Percentiles rank a stretch among this genome's conserved stretches.
Conservation (phyloP, 805 yeast species). For the Barnettozyma siamensis region DNA sequence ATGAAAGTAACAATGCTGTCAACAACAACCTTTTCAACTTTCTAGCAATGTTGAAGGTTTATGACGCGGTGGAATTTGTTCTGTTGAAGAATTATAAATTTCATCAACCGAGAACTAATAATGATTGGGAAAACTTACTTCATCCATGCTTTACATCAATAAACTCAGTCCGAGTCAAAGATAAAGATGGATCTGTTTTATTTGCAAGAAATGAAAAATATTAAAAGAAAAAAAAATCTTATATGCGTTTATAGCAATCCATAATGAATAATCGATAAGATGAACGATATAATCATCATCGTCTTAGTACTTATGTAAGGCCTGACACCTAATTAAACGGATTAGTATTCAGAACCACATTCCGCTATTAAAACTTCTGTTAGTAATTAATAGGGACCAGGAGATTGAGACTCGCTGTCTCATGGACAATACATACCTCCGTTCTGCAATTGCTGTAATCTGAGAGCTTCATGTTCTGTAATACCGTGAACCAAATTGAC, state of each 20-base stretch:
- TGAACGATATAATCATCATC: not conserved
- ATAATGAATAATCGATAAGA: not conserved
- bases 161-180: conserved; percentile 32
- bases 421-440: conserved; percentile 16
- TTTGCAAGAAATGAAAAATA: conserved; percentile 26
- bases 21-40: conserved; percentile 32
- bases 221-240: not conserved
- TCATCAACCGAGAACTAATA: conserved; percentile 32
- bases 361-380: conserved; percentile 3
- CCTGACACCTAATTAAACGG: not conserved
- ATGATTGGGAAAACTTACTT: conserved; percentile 34
- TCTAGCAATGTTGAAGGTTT: conserved; percentile 27
- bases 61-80: conserved; percentile 30
- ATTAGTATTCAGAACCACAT: conserved; percentile 3
- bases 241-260: not conserved
- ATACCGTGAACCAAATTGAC: conserved; percentile 19
- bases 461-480: conserved; percentile 21
- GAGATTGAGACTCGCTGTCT: not conserved
- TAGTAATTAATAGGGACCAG: conserved; percentile 3
- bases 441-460: conserved; percentile 18
- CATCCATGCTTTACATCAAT: conserved; percentile 29
- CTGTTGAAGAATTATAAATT: conserved; percentile 32
- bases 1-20: conserved; percentile 27
- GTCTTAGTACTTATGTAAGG: not conserved
- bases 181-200: conserved; percentile 36